phyloP scores from a whole-genome alignment of 2,329 filamentous ascomycete species.

The Phoma sp. region DNA sequence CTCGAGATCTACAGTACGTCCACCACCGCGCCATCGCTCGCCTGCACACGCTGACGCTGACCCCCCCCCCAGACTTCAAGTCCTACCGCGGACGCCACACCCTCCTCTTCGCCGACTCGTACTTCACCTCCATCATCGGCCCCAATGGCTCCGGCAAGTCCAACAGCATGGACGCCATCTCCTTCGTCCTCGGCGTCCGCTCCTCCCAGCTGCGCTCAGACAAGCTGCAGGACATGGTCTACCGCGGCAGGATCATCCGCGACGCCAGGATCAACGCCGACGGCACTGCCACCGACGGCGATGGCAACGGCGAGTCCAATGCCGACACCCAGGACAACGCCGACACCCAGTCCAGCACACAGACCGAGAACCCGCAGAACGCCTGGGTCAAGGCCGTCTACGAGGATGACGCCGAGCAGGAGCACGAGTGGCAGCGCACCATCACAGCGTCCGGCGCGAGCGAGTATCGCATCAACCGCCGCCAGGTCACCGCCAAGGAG shows the following conservation, averaged over 20 bases:
- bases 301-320: conserved; percentile 49
- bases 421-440: conserved; percentile 93
- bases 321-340: conserved; percentile 56
- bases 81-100: conserved; percentile 98
- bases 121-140: conserved; percentile 98
- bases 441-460: conserved; percentile 89
- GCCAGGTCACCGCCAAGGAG: conserved; percentile 82
- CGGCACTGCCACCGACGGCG: conserved; percentile 69
- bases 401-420: conserved; percentile 93
- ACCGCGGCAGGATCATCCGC: conserved; percentile 90
- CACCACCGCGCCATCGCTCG: conserved; percentile 8
- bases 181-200: conserved; percentile 97
- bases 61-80: conserved; percentile 79
- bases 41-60: conserved; percentile 17
- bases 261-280: conserved; percentile 93
- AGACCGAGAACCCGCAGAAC: conserved; percentile 79
- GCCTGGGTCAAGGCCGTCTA: conserved; percentile 99
- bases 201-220: conserved; percentile 96
- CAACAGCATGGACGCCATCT: conserved; percentile 99
- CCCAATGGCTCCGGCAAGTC: conserved; percentile 99
- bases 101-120: conserved; percentile 94
- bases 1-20: conserved; percentile 88
- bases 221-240: conserved; percentile 92
- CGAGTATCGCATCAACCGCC: conserved; percentile 97
- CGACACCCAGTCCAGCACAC: conserved; percentile 67